A percentile compares a stretch with the other conserved stretches of the same genome.
phyloP scores from a whole-genome alignment of 2,329 filamentous ascomycete genomes.

The Pyrenophora seminiperda region DNA sequence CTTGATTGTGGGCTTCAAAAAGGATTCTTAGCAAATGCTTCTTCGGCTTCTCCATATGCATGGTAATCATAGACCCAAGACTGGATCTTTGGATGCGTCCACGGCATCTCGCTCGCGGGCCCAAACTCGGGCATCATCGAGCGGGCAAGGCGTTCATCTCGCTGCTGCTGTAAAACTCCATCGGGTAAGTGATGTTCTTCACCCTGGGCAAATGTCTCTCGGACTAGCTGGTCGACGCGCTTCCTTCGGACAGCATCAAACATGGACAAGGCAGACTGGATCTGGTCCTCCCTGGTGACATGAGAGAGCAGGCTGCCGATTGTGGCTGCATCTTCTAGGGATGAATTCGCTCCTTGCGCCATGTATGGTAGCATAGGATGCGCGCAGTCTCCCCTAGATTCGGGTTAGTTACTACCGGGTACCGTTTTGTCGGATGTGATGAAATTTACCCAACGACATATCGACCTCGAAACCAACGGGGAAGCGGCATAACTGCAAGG shows the following conservation, averaged over 20 bases:
- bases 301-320: slow-evolving; percentile 59
- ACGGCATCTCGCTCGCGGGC: too few species aligned
- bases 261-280: slow-evolving; percentile 46
- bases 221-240: slow-evolving; percentile 44
- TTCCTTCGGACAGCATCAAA: slow-evolving; percentile 53
- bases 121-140: slow-evolving; percentile 3
- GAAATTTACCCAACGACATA: too few species aligned
- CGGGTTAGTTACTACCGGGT: too few species aligned
- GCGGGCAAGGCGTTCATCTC: slow-evolving; percentile 59
- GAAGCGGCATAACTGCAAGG: too few species aligned
- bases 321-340: slow-evolving; percentile 69
- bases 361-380: slow-evolving; percentile 37
- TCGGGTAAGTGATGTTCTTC: slow-evolving; percentile 47
- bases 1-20: background rate
- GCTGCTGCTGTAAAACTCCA: slow-evolving; percentile 60
- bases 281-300: slow-evolving; percentile 21
- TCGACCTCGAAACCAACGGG: slow-evolving; percentile 3
- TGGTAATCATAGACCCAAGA: slow-evolving; percentile 28
- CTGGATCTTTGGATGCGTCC: slow-evolving; percentile 25
- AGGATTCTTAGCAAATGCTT: background rate
- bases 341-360: slow-evolving; percentile 62
- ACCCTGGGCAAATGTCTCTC: slow-evolving; percentile 31
- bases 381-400: slow-evolving; percentile 28
- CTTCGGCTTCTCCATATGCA: slow-evolving; percentile 21
- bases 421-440: too few species aligned